Percentiles rank a stretch among this genome's conserved stretches.
Conservation (phyloP, 352 stramenopile genomes). For the Aphanomyces cochlioides region DNA sequence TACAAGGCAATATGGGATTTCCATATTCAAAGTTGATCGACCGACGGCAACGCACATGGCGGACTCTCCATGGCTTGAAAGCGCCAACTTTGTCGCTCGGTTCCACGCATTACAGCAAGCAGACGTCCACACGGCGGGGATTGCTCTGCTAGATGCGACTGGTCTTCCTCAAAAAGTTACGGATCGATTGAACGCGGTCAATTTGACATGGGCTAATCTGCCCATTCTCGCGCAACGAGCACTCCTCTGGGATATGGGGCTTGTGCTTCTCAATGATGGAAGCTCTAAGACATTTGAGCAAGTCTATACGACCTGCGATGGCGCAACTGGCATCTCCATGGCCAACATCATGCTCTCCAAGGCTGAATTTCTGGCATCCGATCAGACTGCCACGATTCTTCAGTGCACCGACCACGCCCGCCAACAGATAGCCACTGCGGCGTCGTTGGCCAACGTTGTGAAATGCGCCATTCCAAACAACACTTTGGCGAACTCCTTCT, state of each 20-base stretch:
- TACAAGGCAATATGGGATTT: background rate
- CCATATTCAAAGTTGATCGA: background rate
- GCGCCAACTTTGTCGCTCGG: constrained; percentile 15
- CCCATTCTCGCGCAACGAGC: constrained; percentile 10
- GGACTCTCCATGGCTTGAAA: constrained; percentile 19
- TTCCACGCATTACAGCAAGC: background rate
- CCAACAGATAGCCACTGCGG: constrained; percentile 7
- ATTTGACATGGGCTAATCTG: constrained; percentile 6
- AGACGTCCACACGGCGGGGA: too few relatives aligned
- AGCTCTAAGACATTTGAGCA: constrained; percentile 4
- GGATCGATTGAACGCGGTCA: background rate
- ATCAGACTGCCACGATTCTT: background rate
- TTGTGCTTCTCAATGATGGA: constrained; percentile 9
- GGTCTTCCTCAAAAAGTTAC: background rate
- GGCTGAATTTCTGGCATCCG: constrained; percentile 4
- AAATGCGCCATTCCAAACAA: constrained; percentile 16
- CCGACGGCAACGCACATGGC: background rate
- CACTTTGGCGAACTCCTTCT: constrained; percentile 5
- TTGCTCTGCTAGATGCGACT: background rate
- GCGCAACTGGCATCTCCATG: constrained; percentile 11
- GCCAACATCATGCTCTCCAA: constrained; percentile 15
- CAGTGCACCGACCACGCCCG: background rate
- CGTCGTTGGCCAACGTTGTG: constrained; percentile 8
- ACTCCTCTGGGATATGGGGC: constrained; percentile 25
- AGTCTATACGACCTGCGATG: constrained; percentile 19